Evolutionary conservation across 1,284 basidiomycete species (phyloP), one percentile per base, ranked within the genome.

Genomic region (Ganoderma resinaceum): DNA sequence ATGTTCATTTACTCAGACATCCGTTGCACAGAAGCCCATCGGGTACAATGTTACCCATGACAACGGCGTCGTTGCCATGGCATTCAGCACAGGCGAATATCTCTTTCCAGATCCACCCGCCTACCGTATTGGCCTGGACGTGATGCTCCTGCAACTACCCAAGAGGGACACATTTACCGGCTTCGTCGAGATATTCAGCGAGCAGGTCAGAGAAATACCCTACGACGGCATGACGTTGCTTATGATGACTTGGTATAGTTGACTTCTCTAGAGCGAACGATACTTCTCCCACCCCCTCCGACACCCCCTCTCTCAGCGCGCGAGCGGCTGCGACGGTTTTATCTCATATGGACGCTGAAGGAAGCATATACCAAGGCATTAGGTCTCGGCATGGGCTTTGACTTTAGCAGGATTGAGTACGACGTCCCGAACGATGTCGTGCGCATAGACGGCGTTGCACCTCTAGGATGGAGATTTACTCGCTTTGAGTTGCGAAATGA

Each of bases 301-400:
- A 59, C 69, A 2, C 70, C 70, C 71, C 78, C 61, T 68, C 80
- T 70, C 73, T 82, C 69, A 75, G 82, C 69, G 74, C 78, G 52
- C 82, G 78, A 89, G 68, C 85, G 82, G 3, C 79, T 92, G 9
- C 80, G 82, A 49, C 82, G 82, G 26, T 91, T 94, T 77, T 93
- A 91, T 76, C 89, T 91, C 81, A 87, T 94, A 69, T 95, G 94
- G 94, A 95, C 94, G 4, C 81, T 93, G 76, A 95, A 95, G 79
- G 94, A 95, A 78, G 92, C 94, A 3, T 95, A 94, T 77, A 93
- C 92, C 2, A 95, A 95, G 80, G 92, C 93, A 5, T 83, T 94
- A 33, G 94, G 93, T 0, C 77, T 92, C 42, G 93, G 93, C 0
- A 85, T 95, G n/a, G 91, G 92, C 1, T 94, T 94, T 75, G 90